phyloP scores from a whole-genome alignment of 1,284 basidiomycete genomes.

The Anthracocystis setariae region DNA sequence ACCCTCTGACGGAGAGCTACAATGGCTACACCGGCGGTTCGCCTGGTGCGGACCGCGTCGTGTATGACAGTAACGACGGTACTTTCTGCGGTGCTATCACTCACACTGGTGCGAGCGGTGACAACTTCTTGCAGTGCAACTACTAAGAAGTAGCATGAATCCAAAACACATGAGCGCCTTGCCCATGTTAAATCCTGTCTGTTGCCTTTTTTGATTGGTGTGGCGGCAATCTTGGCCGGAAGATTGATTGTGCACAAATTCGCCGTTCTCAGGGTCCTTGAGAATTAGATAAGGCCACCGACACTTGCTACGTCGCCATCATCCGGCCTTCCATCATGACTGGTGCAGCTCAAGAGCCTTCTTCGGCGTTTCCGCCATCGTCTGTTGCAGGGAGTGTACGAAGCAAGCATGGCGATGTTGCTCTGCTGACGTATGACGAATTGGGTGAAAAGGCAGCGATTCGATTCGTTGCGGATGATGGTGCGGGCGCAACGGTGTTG shows the following conservation, averaged over 20 bases:
- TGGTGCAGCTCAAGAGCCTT: not conserved
- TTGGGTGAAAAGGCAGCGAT: constrained; percentile 47
- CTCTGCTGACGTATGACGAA: constrained; percentile 46
- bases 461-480: constrained; percentile 31
- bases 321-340: constrained; percentile 6
- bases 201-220: not conserved
- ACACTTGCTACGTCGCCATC: not conserved
- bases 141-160: constrained; percentile 24
- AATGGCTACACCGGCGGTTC: constrained; percentile 50
- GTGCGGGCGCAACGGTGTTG: constrained; percentile 69
- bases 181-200: no score
- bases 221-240: not conserved
- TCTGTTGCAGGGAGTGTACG: constrained; percentile 14
- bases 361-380: constrained; percentile 12
- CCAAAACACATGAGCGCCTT: no score
- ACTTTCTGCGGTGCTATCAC: constrained; percentile 55
- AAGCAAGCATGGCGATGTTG: constrained; percentile 33
- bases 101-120: constrained; percentile 53
- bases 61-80: constrained; percentile 40
- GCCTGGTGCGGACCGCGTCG: constrained; percentile 55
- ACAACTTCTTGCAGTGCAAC: constrained; percentile 53
- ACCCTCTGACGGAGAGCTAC: constrained; percentile 18
- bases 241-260: not conserved
- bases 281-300: not conserved
- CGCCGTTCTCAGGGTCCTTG: not conserved